phyloP scores from a whole-genome alignment of 2,329 filamentous ascomycete species.

The Aureobasidium pullulans region DNA sequence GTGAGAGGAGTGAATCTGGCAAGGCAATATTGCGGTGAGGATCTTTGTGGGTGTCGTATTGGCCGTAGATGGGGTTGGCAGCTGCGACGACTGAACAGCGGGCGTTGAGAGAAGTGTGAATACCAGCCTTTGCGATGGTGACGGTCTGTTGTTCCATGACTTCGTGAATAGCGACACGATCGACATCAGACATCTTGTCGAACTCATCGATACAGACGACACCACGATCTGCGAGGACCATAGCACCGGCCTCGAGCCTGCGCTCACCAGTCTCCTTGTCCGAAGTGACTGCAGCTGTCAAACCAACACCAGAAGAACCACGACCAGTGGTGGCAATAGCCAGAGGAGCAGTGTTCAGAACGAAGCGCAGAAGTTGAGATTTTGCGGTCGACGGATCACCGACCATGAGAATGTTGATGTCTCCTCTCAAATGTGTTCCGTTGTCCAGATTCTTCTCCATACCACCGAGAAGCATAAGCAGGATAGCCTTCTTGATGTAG shows the following conservation, averaged over 20 bases:
- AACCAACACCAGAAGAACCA: slow-evolving; percentile 89
- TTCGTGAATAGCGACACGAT: slow-evolving; percentile 98
- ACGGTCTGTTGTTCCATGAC: slow-evolving; percentile 99
- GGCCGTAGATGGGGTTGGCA: slow-evolving; percentile 94
- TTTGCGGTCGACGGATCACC: slow-evolving; percentile 98
- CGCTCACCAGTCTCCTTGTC: slow-evolving; percentile 97
- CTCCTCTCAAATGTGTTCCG: slow-evolving; percentile 92
- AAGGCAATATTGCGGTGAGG: slow-evolving; percentile 97
- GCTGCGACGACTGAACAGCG: slow-evolving; percentile 94
- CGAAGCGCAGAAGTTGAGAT: slow-evolving; percentile 94
- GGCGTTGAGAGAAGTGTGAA: slow-evolving; percentile 94
- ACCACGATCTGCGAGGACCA: slow-evolving; percentile 94
- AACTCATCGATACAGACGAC: slow-evolving; percentile 99
- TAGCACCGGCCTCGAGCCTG: slow-evolving; percentile 90
- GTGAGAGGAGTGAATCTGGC: slow-evolving; percentile 89
- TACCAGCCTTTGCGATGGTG: slow-evolving; percentile 96
- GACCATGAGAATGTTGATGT: slow-evolving; percentile 99
- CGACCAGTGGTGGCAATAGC: slow-evolving; percentile 96
- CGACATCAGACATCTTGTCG: slow-evolving; percentile 98
- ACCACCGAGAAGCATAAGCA: slow-evolving; percentile 89
- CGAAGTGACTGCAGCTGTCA: slow-evolving; percentile 90
- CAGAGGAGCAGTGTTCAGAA: slow-evolving; percentile 90
- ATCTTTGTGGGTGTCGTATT: slow-evolving; percentile 98
- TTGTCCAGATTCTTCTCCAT: slow-evolving; percentile 99
- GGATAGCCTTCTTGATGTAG: slow-evolving; percentile 94